phyloP scores from a whole-genome alignment of 148 eudicot species.

The Persicaria maculosa region DNA sequence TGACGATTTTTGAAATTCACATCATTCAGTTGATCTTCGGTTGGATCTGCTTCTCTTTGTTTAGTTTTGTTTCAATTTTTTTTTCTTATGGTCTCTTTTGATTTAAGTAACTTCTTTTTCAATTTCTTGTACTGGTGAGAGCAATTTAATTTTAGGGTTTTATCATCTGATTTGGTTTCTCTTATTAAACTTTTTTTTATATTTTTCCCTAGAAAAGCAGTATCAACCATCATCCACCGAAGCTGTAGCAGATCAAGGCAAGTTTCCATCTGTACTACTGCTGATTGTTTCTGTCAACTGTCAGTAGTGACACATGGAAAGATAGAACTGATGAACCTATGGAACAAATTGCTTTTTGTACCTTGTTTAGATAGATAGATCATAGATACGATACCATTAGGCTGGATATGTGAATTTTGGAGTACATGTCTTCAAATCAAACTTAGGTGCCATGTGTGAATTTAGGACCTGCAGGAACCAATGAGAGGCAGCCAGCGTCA shows the following conservation, averaged over 20 bases:
- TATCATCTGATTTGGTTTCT: neutral
- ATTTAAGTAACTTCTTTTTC: no score
- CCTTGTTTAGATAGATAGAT: neutral
- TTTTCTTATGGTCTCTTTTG: no score
- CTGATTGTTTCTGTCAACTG: neutral
- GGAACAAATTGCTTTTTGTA: neutral
- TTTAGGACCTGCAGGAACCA: conserved; percentile 25
- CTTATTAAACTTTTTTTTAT: conserved; percentile 4
- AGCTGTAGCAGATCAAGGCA: conserved; percentile 31
- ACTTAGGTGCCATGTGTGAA: neutral
- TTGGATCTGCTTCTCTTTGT: no score
- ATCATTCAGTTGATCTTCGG: no score
- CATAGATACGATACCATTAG: neutral
- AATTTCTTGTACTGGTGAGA: no score
- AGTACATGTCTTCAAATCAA: conserved; percentile 13
- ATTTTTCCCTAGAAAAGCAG: conserved; percentile 31
- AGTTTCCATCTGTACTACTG: neutral
- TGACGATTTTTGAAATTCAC: no score
- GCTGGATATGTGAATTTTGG: conserved; percentile 20
- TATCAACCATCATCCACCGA: conserved; percentile 27
- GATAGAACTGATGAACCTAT: neutral
- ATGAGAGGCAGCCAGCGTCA: conserved; percentile 30
- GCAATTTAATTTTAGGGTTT: neutral
- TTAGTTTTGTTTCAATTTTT: no score
- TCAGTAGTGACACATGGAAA: neutral